Evolutionary conservation across 2,329 filamentous ascomycete species (phyloP).

Genomic region (Trichoderma oligosporum): DNA sequence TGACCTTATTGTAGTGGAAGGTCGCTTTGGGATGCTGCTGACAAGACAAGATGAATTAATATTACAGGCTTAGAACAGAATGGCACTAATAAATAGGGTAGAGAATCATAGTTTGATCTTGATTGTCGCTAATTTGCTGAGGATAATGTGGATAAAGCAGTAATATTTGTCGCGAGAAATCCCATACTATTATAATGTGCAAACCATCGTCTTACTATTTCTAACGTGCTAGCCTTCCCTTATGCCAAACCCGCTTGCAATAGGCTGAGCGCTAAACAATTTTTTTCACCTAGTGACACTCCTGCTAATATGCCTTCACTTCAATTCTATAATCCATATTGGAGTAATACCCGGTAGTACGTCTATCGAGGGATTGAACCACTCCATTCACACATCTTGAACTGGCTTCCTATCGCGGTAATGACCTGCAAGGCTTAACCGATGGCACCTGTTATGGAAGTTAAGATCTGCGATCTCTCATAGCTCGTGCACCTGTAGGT

Average conservation of each 20-base stretch:
- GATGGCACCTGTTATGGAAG: background rate
- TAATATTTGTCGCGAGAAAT: background rate
- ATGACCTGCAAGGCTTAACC: background rate
- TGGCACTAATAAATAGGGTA: background rate
- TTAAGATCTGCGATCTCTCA: slow-evolving; percentile 1
- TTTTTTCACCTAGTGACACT: background rate
- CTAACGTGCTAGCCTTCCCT: background rate
- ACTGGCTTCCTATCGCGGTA: background rate
- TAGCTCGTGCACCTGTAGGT: background rate
- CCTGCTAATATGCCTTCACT: background rate
- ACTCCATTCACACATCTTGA: background rate
- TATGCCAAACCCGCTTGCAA: background rate
- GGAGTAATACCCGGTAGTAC: no score
- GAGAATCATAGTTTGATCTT: background rate
- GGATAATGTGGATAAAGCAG: background rate
- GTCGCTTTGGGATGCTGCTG: background rate
- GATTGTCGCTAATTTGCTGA: background rate
- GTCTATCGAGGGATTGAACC: background rate
- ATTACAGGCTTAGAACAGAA: background rate
- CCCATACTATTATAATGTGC: no score
- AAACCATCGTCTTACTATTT: background rate
- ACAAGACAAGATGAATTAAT: background rate
- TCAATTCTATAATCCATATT: background rate
- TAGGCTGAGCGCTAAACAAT: background rate
- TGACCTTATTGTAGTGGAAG: background rate